A percentile compares a stretch with the other conserved stretches of the same genome.
phyloP scores from a whole-genome alignment of 495 filamentous ascomycete species.

The Gamarada debralockiae region DNA sequence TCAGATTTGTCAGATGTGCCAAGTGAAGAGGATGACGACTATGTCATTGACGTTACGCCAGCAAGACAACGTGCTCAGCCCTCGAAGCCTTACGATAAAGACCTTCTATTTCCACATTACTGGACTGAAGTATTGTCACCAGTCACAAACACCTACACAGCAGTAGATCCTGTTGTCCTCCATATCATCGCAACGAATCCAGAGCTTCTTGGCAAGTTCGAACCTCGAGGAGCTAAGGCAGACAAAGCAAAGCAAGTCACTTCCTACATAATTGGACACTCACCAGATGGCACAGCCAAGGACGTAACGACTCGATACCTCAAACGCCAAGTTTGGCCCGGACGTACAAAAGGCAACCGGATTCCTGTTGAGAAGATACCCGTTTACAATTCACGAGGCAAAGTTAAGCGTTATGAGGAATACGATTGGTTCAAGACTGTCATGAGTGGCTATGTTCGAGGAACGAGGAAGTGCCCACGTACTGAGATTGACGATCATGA shows the following conservation, averaged over 20 bases:
- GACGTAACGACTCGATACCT: conserved; percentile 94
- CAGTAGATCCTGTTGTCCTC: conserved; percentile 72
- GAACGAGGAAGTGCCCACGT: conserved; percentile 27
- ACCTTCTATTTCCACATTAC: conserved; percentile 60
- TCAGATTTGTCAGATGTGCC: conserved; percentile 23
- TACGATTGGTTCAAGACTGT: conserved; percentile 84
- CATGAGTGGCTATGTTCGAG: conserved; percentile 62
- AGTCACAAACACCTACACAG: conserved; percentile 67
- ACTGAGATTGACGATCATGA: conserved; percentile 75
- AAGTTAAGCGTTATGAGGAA: conserved; percentile 64
- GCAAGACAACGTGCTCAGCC: conserved; percentile 26
- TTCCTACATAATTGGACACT: conserved; percentile 85
- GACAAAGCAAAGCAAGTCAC: conserved; percentile 87
- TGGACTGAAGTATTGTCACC: conserved; percentile 90
- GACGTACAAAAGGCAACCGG: conserved; percentile 85
- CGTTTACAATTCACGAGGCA: conserved; percentile 66
- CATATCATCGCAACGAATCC: conserved; percentile 63
- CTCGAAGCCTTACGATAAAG: conserved; percentile 25
- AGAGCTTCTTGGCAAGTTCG: conserved; percentile 71
- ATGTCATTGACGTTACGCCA: conserved; percentile 40
- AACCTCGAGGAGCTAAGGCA: conserved; percentile 76
- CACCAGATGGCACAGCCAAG: conserved; percentile 82
- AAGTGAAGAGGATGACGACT: conserved; percentile 33
- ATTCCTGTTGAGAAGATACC: conserved; percentile 74
- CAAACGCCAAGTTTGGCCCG: conserved; percentile 76